Base-by-base conservation (phyloP, 345 rosid genomes). In the Euphorbia lathyris region DNA sequence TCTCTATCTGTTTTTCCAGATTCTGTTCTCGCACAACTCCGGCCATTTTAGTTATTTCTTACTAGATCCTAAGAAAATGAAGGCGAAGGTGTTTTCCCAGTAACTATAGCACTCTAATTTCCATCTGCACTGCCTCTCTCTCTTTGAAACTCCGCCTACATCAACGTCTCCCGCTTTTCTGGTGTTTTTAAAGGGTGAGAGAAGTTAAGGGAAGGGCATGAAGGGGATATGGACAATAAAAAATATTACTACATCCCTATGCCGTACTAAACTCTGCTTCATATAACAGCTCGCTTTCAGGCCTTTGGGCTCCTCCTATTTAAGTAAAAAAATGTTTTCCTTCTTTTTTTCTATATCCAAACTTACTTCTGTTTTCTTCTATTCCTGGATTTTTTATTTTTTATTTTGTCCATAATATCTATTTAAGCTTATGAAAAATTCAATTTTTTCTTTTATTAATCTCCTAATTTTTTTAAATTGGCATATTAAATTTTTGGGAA, bases 81-180 rank as follows among this genome's bases (percentile, higher is more conserved):
- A 61, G 4, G 30, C 26, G 10, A 51, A 63, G 14, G 19, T 12
- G 12, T 12, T 9, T 20, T 52, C 57, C 1, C 53, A 59, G 51
- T 4, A 64, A 40, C 71, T 60, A 58, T 75, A 71, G 56, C 27
- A 27, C 61, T 74, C 66, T 62, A 66, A 22, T 57, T 80, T 75
- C 73, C 79, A 74, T 78, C 23, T 30, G 7, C 17, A 2, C 20
- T 14, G 4, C 3, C 23, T 43, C 60, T 0, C 64, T 43, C 65
- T 63, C 36, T 58, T 71, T 56, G 25, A 23, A 48, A 66, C 75
- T 64, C 78, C 70, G 75, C 77, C 79, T 77, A 42, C 69, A 66
- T 57, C 68, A 57, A 64, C 80, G 74, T 61, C 96, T 88, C 93
- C 93, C 96, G 97, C 97, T 86, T 85, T 83, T 80, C 86, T 72